These are phyloP conservation scores for Tricholoma sp. DNA, from an alignment of 768 basidiomycete species.

Conservation along the genomic window DNA sequence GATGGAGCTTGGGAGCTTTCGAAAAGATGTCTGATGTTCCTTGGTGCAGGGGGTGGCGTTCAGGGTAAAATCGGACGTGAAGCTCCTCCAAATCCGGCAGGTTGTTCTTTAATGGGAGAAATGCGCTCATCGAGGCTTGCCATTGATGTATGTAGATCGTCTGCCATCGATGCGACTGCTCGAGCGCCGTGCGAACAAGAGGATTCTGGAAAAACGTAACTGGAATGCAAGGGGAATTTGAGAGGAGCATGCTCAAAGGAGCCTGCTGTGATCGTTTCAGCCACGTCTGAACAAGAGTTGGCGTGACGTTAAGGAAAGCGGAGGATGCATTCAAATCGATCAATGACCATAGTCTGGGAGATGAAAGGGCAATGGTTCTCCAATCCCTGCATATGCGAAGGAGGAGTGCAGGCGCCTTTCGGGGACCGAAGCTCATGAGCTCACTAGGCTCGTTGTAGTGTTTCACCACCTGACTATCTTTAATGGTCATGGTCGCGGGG, in stretches of 20 bases:
- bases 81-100: background rate
- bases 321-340: background rate
- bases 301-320: background rate
- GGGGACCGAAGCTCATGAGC: background rate
- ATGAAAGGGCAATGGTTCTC: background rate
- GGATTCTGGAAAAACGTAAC: background rate
- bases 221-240: background rate
- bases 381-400: background rate
- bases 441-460: background rate
- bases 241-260: background rate
- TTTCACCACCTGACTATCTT: background rate
- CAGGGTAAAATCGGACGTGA: background rate
- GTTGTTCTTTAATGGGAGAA: background rate
- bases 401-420: background rate
- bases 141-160: background rate
- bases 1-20: background rate
- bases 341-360: background rate
- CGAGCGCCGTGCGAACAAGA: background rate
- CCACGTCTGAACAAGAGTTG: background rate
- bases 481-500: background rate
- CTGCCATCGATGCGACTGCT: background rate
- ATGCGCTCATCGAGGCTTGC: background rate
- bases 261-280: background rate
- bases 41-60: background rate
- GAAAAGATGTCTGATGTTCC: background rate